Evolutionary conservation across 1,284 basidiomycete species (phyloP).

Genomic region (Ustilago bromivora): DNA sequence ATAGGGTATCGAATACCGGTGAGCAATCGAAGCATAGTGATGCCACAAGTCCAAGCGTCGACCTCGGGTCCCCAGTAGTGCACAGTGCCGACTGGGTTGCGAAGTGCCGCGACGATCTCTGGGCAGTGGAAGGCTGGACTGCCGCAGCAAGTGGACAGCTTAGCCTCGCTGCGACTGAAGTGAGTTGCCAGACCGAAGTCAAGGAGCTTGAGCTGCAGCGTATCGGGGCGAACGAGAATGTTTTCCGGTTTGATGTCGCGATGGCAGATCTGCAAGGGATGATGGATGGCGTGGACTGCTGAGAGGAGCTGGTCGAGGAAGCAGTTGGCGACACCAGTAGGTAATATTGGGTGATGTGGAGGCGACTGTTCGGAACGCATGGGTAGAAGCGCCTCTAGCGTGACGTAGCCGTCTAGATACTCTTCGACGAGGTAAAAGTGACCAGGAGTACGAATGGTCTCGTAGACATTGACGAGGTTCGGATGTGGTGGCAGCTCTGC

Average conservation of each 20-base stretch:
- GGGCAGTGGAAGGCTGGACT: conserved; percentile 73
- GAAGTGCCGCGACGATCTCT: conserved; percentile 73
- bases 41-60: conserved; percentile 75
- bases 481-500: conserved; percentile 74
- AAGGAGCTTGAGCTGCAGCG: conserved; percentile 71
- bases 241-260: conserved; percentile 74
- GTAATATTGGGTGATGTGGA: conserved; percentile 59
- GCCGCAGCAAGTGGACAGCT: conserved; percentile 75
- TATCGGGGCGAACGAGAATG: conserved; percentile 71
- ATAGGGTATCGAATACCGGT: conserved; percentile 73
- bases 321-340: conserved; percentile 64
- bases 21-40: conserved; percentile 73
- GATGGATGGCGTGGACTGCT: conserved; percentile 73
- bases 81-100: conserved; percentile 72
- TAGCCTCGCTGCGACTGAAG: conserved; percentile 73
- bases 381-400: conserved; percentile 66
- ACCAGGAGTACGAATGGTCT: conserved; percentile 73
- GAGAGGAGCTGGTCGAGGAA: conserved; percentile 74
- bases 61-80: conserved; percentile 73
- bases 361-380: conserved; percentile 45
- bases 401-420: conserved; percentile 71
- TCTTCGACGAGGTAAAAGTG: conserved; percentile 76
- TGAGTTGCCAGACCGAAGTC: conserved; percentile 75
- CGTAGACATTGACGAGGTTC: conserved; percentile 73
- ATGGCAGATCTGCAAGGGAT: conserved; percentile 73